These are phyloP conservation scores for Citrullus colocynthis DNA, from an alignment of 306 rosid genomes.

Conservation along the genomic window DNA sequence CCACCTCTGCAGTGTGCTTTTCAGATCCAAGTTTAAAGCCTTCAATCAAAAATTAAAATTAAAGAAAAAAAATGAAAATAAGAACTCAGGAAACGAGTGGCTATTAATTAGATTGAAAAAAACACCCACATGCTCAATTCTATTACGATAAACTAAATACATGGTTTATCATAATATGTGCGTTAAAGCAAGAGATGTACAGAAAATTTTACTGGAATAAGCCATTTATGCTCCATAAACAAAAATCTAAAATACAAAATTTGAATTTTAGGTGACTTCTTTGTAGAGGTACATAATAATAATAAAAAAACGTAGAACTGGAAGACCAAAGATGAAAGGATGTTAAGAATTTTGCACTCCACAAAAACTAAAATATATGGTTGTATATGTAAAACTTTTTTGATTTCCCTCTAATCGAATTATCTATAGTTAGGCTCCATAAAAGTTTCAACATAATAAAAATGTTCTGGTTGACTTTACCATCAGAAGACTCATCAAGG, in stretches of 20 bases:
- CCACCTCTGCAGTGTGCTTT: constrained; percentile 67
- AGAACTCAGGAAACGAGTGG: not conserved
- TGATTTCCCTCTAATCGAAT: not conserved
- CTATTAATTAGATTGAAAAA: not conserved
- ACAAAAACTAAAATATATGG: not conserved
- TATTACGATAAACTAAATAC: not conserved
- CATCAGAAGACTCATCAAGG: not conserved
- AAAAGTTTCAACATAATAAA: not conserved
- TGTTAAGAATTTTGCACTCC: not conserved
- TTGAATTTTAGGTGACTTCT: not conserved
- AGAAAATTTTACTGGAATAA: not conserved
- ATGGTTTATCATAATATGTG: not conserved
- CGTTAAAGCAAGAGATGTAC: not conserved
- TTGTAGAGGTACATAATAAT: not conserved
- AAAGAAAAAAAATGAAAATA: not conserved
- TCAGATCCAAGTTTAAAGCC: constrained; percentile 96
- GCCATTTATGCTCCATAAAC: not conserved
- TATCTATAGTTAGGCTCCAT: not conserved
- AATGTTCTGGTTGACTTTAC: not conserved
- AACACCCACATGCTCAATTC: not conserved
- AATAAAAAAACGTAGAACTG: not conserved
- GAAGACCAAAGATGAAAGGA: not conserved
- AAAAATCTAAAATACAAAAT: not conserved
- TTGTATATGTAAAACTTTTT: not conserved
- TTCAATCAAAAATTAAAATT: constrained; percentile 8